Evolutionary conservation across 768 basidiomycete genomes (phyloP).

Genomic region (Calvatia gigantea): DNA sequence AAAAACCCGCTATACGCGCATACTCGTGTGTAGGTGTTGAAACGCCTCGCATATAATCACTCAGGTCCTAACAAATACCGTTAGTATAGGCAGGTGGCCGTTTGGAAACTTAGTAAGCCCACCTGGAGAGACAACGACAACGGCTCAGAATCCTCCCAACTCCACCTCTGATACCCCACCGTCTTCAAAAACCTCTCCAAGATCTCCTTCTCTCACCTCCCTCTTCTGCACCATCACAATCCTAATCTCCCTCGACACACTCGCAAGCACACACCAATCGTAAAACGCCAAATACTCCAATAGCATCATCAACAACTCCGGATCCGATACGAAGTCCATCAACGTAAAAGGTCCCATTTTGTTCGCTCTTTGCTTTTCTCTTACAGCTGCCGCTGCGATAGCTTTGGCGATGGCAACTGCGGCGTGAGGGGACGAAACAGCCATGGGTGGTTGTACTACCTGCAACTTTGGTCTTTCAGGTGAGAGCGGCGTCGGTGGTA

Average conservation of each 20-base stretch:
- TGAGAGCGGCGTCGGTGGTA: not conserved
- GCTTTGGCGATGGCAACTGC: not conserved
- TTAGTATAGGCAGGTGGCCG: slow-evolving; percentile 12
- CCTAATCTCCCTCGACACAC: slow-evolving; percentile 52
- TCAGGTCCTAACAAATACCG: slow-evolving; percentile 58
- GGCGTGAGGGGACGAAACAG: slow-evolving; percentile 5
- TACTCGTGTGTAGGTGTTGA: slow-evolving; percentile 75
- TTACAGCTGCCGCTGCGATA: not conserved
- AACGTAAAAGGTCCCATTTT: slow-evolving; percentile 42
- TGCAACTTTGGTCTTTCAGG: not conserved
- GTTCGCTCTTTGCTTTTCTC: not conserved
- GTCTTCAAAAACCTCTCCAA: slow-evolving; percentile 66
- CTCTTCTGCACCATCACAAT: slow-evolving; percentile 43
- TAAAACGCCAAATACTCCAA: slow-evolving; percentile 65
- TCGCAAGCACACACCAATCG: slow-evolving; percentile 65
- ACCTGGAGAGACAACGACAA: slow-evolving; percentile 62
- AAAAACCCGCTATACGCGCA: slow-evolving; percentile 52
- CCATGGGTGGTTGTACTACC: not conserved
- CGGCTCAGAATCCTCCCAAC: slow-evolving; percentile 56
- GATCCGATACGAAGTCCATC: slow-evolving; percentile 49
- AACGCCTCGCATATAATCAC: slow-evolving; percentile 77
- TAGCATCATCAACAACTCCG: slow-evolving; percentile 48
- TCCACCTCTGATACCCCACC: slow-evolving; percentile 74
- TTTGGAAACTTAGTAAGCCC: slow-evolving; percentile 20
- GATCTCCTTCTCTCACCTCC: slow-evolving; percentile 56